Base-by-base conservation (phyloP, 169 alveolate genomes). In the Toxoplasma gondii region DNA sequence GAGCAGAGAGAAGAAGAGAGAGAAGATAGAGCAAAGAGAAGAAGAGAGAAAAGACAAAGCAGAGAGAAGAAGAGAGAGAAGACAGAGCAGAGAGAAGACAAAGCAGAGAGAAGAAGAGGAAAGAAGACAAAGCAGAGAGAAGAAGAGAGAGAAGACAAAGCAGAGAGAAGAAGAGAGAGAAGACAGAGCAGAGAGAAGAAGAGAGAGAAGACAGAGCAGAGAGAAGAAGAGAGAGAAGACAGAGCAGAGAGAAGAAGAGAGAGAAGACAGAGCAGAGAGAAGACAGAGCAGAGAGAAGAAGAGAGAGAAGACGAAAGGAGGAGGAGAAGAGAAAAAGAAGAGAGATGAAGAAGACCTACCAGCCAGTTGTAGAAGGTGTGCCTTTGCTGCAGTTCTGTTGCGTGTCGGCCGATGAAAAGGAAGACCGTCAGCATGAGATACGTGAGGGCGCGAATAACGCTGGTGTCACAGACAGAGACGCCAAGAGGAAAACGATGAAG, bases 401-500 rank as follows among this genome's bases (percentile, higher is more conserved):
- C 93, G 39, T 90, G 80, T 24, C 93, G 93, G 7, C 93, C 93
- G 70, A 90, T 67, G 86, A 41, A 90, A 19, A 90, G 93, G 67
- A 90, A 90, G 39, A 90, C n/a, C 39, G 93, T 70, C 88, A 90
- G 53, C 88, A 90, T 70, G 49, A 90, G 64, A 70, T 90, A 90
- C 87, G 93, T 90, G 41, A 41, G 87, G 22, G 69, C 93, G 24
- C 93, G 93, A 41, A 69, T 38, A 43, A 70, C 88, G 10, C 93
- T 90, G 93, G n/a, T 0, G 84, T 74, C 58, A 43, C 12, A 43
- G 41, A 82, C 29, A 41, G 17, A 39, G 12, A 22, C 29, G n/a
- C 27, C 7, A 0, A 17, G 43, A 9, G 45, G 34, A 29, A 69
- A 17, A 10, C 36, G n/a, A 29, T 29, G 9, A 4, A n/a, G 38